Conservation (phyloP, 331 rosid genomes). For the Erythrophleum ivorense region DNA sequence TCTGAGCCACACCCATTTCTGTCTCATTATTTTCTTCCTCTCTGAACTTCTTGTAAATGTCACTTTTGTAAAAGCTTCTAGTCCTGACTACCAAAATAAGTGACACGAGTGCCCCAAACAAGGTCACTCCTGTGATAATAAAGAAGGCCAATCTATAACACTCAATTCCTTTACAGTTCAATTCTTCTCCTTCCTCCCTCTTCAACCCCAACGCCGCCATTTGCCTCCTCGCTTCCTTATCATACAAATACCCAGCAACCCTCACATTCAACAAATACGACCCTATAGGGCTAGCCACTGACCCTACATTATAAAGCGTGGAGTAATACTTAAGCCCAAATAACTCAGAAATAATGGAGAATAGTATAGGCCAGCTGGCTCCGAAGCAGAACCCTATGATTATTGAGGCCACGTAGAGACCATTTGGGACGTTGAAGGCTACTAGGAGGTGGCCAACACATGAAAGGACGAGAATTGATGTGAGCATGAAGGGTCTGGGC, state of each 20-base stretch:
- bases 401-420: slow-evolving; percentile 52
- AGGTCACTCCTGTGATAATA: slow-evolving; percentile 51
- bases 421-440: slow-evolving; percentile 39
- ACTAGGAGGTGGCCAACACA: slow-evolving; percentile 49
- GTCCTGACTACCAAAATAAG: slow-evolving; percentile 61
- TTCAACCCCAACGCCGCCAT: slow-evolving; percentile 25
- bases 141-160: slow-evolving; percentile 60
- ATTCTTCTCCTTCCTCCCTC: slow-evolving; percentile 45
- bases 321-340: slow-evolving; percentile 60
- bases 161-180: slow-evolving; percentile 53
- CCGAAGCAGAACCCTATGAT: slow-evolving; percentile 56
- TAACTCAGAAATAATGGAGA: slow-evolving; percentile 54
- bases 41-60: slow-evolving; percentile 50
- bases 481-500: slow-evolving; percentile 53
- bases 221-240: slow-evolving; percentile 47
- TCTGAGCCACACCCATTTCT: slow-evolving; percentile 1
- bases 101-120: slow-evolving; percentile 54
- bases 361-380: slow-evolving; percentile 50
- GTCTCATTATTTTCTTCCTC: slow-evolving; percentile 5
- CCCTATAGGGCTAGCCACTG: slow-evolving; percentile 56
- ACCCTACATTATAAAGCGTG: slow-evolving; percentile 53
- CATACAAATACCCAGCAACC: slow-evolving; percentile 44
- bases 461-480: slow-evolving; percentile 36
- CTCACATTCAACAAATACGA: slow-evolving; percentile 52
- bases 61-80: slow-evolving; percentile 52